phyloP scores from a whole-genome alignment of 768 basidiomycete species.

The Lactarius hengduanensis region DNA sequence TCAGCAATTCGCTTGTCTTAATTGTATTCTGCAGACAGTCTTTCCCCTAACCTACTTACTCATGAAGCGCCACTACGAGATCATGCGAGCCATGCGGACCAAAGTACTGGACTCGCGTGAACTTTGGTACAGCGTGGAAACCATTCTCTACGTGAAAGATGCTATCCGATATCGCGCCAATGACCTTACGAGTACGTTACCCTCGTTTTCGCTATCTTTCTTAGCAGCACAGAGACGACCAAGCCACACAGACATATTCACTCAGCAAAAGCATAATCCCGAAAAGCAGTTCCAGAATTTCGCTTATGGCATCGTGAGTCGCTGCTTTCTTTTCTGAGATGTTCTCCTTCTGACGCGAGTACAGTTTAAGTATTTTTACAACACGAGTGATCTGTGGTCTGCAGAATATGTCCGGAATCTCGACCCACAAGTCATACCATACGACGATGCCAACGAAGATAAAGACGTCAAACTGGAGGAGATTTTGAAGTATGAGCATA shows the following conservation, averaged over 20 bases:
- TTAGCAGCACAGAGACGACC: background rate
- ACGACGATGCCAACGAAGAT: conserved; percentile 13
- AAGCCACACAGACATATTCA: conserved; percentile 24
- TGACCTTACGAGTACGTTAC: background rate
- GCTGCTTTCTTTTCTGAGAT: background rate
- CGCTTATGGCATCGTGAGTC: conserved; percentile 29
- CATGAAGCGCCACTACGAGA: conserved; percentile 28
- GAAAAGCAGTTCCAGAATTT: conserved; percentile 30
- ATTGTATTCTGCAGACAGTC: conserved; percentile 9
- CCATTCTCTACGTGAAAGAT: background rate
- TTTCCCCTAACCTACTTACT: conserved; percentile 27
- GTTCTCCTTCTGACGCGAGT: background rate
- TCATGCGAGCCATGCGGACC: conserved; percentile 21
- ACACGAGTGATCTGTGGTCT: conserved; percentile 6
- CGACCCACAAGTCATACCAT: background rate
- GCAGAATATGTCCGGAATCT: conserved; percentile 3
- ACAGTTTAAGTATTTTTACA: conserved; percentile 18
- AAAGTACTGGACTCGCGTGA: conserved; percentile 14
- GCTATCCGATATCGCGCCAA: conserved; percentile 13
- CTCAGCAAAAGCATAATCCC: conserved; percentile 27
- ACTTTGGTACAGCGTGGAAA: background rate
- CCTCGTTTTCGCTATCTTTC: too few relatives aligned
- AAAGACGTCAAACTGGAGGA: conserved; percentile 10
- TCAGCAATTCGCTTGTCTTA: background rate
- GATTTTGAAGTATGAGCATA: background rate